phyloP scores from a whole-genome alignment of 192 early-diverging fungal genomes.

The Geranomyces variabilis region DNA sequence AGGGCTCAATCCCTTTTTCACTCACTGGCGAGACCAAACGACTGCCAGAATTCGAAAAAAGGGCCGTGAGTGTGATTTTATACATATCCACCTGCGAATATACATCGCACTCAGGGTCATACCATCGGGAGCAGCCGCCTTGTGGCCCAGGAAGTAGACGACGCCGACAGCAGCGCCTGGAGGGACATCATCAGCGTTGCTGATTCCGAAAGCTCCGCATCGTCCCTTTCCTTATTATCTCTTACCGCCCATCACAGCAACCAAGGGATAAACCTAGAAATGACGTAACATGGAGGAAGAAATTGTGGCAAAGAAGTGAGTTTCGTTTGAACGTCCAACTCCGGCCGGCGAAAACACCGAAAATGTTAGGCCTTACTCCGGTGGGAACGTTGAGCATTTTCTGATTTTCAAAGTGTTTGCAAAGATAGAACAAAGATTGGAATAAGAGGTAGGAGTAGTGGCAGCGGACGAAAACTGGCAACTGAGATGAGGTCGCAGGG shows the following conservation, averaged over 20 bases:
- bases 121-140: background rate
- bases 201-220: background rate
- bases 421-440: too few relatives aligned
- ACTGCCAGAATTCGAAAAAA: background rate
- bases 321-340: too few relatives aligned
- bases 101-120: background rate
- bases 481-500: too few relatives aligned
- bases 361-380: too few relatives aligned
- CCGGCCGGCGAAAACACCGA: too few relatives aligned
- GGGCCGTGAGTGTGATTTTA: background rate
- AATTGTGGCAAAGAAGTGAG: too few relatives aligned
- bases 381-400: too few relatives aligned
- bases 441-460: too few relatives aligned
- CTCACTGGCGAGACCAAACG: slow-evolving; percentile 11
- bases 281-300: too few relatives aligned
- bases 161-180: slow-evolving; percentile 5
- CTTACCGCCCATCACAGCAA: slow-evolving; percentile 15
- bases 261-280: slow-evolving; percentile 11
- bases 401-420: too few relatives aligned
- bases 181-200: background rate
- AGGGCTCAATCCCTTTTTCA: too few relatives aligned
- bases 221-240: background rate
- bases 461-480: too few relatives aligned
- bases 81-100: background rate
- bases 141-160: slow-evolving; percentile 11